Conservation (phyloP, 1,284 basidiomycete genomes). For the Paramarasmius palmivorus region DNA sequence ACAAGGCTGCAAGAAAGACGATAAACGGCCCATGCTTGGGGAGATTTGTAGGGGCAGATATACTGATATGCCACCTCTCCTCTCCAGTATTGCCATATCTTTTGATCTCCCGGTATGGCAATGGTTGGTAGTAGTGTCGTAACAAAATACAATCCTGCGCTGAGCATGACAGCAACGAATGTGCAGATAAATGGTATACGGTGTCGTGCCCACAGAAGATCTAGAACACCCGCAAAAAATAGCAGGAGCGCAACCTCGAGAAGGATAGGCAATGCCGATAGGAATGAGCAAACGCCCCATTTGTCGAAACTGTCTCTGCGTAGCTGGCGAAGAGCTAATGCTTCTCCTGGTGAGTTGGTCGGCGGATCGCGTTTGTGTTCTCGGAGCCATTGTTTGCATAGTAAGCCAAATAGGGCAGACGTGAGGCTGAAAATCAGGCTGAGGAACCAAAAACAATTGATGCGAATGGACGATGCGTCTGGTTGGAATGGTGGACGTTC, state of each 20-base stretch:
- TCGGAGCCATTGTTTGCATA: constrained; percentile 14
- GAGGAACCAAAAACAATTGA: constrained; percentile 10
- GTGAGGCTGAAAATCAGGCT: constrained; percentile 11
- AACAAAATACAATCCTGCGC: neutral
- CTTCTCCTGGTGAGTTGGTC: neutral
- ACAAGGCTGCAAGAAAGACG: neutral
- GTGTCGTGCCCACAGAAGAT: constrained; percentile 5
- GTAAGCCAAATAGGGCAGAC: constrained; percentile 5
- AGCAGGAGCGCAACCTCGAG: constrained; percentile 2
- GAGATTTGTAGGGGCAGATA: constrained; percentile 2
- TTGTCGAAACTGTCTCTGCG: neutral
- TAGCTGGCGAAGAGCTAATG: neutral
- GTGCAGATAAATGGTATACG: neutral
- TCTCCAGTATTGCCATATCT: neutral
- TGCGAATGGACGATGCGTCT: neutral
- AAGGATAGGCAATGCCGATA: neutral
- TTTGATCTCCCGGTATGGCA: neutral
- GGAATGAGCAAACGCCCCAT: neutral
- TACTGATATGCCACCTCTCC: neutral
- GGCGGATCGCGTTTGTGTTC: constrained; percentile 10
- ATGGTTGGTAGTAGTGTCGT: neutral
- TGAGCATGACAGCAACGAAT: neutral
- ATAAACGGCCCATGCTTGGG: neutral
- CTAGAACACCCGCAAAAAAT: constrained; percentile 6
- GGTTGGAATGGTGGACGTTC: neutral